Evolutionary conservation across 441 rosid species (phyloP), one percentile per base, ranked within the genome.

Genomic region (Manihot esculenta): DNA sequence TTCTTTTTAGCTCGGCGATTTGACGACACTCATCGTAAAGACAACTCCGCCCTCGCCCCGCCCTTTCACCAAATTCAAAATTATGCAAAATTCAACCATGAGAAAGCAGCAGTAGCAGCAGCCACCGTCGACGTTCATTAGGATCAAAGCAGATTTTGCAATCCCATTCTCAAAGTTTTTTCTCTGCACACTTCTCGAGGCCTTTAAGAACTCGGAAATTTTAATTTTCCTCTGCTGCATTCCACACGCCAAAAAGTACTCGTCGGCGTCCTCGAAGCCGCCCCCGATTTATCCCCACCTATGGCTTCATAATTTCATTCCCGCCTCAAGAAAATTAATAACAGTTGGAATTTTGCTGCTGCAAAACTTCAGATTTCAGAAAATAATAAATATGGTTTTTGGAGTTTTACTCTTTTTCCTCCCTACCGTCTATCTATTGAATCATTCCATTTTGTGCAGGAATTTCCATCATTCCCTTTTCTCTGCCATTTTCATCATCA

Each of bases 251-350:
- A 74, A 62, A 64, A 71, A 8, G 18, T 12, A 17, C 14, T 76
- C 83, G 75, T 76, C 83, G 75, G 83, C 79, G 81, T 18, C 81
- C 79, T 80, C 81, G 77, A 80, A 68, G 83, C 71, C 44, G 11
- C 55, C 7, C 10, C 35, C 3, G 7, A 2, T 35, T 35, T 35
- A 35, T 35, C 41, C 41, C 41, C 41, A 35, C 6, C 41, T 35
- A 35, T 6, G 5, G 7, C 7, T 35, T 35, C 3, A 5, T 35
- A 35, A 35, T 35, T 35, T 35, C 41, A 35, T 2, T 35, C 41
- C 41, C 3, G 41, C 7, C 41, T 35, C 7, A 35, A 35, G 41
- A 35, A 35, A 35, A 35, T 35, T 5, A 35, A 35, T 2, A 35
- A 35, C 2, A 0, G 33, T 14, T 15, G 3, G 18, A 49, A 14